Conservation (phyloP, 352 stramenopile species). For the Pythium guiyangense region DNA sequence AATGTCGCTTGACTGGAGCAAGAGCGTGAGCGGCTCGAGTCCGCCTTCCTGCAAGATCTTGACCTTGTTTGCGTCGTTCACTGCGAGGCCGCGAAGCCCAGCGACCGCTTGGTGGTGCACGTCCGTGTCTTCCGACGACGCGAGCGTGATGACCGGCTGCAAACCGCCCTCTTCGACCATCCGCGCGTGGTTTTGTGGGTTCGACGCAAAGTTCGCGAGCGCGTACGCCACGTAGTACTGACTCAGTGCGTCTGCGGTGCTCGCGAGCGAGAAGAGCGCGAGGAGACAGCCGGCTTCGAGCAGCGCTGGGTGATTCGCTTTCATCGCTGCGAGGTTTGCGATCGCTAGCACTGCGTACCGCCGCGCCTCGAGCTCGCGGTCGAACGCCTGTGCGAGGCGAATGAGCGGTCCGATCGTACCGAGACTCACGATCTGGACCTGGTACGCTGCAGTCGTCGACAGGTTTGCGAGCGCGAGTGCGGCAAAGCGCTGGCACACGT, state of each 20-base stretch:
- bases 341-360: constrained; percentile 93
- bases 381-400: constrained; percentile 78
- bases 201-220: constrained; percentile 94
- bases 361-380: constrained; percentile 91
- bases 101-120: constrained; percentile 94
- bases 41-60: constrained; percentile 97
- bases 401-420: constrained; percentile 92
- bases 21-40: constrained; percentile 89
- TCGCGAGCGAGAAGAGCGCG: constrained; percentile 92
- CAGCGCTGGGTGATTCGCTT: constrained; percentile 92
- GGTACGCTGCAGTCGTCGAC: constrained; percentile 89
- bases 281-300: constrained; percentile 90
- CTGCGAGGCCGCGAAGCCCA: constrained; percentile 90
- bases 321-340: constrained; percentile 94
- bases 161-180: constrained; percentile 95
- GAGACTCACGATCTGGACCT: constrained; percentile 94
- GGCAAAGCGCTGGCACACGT: constrained; percentile 93
- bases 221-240: constrained; percentile 95
- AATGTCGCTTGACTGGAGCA: constrained; percentile 88
- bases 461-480: constrained; percentile 93
- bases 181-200: constrained; percentile 87
- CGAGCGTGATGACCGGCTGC: constrained; percentile 94
- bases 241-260: constrained; percentile 89
- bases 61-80: constrained; percentile 90
- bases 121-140: constrained; percentile 87